Conservation (phyloP, 2,329 filamentous ascomycete genomes). For the Fusarium pseudonygamai region DNA sequence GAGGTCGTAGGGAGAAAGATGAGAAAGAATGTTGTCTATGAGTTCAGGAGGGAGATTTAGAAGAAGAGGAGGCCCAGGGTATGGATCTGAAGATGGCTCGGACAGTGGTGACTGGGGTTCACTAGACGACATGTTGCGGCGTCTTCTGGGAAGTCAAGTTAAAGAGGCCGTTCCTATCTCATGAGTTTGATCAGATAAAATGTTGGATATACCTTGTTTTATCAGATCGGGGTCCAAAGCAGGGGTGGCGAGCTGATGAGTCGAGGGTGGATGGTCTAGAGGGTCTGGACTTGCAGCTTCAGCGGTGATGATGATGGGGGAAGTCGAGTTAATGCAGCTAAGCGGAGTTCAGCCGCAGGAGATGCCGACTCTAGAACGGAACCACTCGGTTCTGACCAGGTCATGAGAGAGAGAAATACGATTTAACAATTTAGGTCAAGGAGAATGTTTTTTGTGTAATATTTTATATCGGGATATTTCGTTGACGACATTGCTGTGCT, state of each 20-base stretch:
- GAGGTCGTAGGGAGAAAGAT: slow-evolving; percentile 73
- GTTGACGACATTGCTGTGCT: background rate
- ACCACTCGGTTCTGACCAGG: background rate
- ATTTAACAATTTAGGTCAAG: background rate
- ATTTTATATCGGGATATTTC: background rate
- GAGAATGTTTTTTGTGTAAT: no score
- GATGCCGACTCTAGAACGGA: background rate
- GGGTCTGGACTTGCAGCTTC: slow-evolving; percentile 4
- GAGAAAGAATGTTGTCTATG: slow-evolving; percentile 74
- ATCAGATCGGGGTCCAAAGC: background rate
- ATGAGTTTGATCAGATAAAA: background rate
- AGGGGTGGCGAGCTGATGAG: slow-evolving; percentile 11
- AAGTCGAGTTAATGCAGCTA: slow-evolving; percentile 8
- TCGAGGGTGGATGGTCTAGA: slow-evolving; percentile 8
- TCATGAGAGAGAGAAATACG: background rate
- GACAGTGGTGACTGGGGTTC: background rate
- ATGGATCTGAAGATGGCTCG: background rate
- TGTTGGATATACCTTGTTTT: background rate
- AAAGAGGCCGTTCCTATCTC: background rate
- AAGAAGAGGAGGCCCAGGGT: slow-evolving; percentile 46
- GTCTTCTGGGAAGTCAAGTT: background rate
- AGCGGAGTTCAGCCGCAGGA: slow-evolving; percentile 21
- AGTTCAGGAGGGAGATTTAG: slow-evolving; percentile 77
- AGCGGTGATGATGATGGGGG: background rate
- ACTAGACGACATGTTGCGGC: background rate